Evolutionary conservation across 129 eudicot genomes (phyloP).

Genomic region (Rutidosis leptorrhynchoides): DNA sequence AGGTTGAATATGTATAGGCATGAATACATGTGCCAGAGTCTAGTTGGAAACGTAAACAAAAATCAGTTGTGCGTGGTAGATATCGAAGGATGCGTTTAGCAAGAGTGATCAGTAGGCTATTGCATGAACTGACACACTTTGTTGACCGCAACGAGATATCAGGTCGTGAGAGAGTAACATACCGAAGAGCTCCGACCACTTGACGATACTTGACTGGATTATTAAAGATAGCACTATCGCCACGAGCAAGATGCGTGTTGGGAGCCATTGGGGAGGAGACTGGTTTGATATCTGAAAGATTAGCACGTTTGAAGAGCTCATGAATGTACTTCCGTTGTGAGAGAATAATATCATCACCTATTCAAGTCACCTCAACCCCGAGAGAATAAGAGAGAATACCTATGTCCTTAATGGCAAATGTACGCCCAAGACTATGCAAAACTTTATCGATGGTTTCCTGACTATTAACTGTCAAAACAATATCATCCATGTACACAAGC

Average conservation of each 20-base stretch:
- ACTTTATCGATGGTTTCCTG: too few relatives aligned
- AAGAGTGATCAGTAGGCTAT: neutral
- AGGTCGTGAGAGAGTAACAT: neutral
- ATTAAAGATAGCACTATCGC: too few relatives aligned
- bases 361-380: neutral
- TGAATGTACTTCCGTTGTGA: neutral
- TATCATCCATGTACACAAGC: too few relatives aligned
- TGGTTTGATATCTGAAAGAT: neutral
- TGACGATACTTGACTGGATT: neutral
- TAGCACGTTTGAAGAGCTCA: neutral
- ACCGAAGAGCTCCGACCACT: neutral
- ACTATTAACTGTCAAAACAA: too few relatives aligned
- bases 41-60: neutral
- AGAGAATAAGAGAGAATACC: neutral
- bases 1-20: neutral
- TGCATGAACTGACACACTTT: neutral
- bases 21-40: neutral
- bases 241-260: too few relatives aligned
- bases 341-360: neutral
- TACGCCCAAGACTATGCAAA: too few relatives aligned
- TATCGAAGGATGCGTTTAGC: neutral
- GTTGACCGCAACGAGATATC: neutral
- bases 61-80: neutral
- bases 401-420: neutral
- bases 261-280: neutral